Evolutionary conservation across 2,329 filamentous ascomycete genomes (phyloP).

Genomic region (Calonectria pauciramosa): DNA sequence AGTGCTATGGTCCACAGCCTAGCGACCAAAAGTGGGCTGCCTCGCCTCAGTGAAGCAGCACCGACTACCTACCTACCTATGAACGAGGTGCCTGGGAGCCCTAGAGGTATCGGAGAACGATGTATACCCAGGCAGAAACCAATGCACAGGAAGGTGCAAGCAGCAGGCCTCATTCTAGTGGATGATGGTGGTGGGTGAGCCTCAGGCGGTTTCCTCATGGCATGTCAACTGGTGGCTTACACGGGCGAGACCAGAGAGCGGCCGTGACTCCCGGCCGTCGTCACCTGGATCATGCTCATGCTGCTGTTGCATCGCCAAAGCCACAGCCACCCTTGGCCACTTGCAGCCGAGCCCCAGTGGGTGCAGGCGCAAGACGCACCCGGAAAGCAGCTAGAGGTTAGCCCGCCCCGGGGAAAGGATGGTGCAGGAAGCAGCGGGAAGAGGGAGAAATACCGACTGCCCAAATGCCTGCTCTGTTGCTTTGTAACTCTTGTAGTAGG

Average conservation of each 20-base stretch:
- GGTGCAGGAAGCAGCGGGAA: neutral
- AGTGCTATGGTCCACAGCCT: neutral
- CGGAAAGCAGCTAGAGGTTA: neutral
- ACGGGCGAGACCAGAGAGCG: neutral
- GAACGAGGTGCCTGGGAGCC: neutral
- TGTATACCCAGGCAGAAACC: neutral
- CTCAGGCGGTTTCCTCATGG: neutral
- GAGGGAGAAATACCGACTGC: neutral
- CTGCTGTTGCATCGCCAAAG: neutral
- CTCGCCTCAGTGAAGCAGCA: neutral
- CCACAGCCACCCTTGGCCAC: constrained; percentile 10
- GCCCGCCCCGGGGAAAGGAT: neutral
- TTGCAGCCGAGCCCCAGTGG: constrained; percentile 13
- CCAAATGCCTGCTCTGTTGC: neutral
- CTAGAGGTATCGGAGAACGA: neutral
- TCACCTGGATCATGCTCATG: neutral
- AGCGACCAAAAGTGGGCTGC: constrained; percentile 17
- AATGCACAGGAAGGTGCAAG: neutral
- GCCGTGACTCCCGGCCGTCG: constrained; percentile 1
- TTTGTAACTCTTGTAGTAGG: neutral
- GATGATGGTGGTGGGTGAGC: neutral
- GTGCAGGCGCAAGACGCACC: constrained; percentile 3
- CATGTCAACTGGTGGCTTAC: neutral
- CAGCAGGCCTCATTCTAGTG: neutral
- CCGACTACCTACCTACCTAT: too few relatives aligned